Conservation (phyloP, 2,329 filamentous ascomycete genomes). For the Truncatella angustata region DNA sequence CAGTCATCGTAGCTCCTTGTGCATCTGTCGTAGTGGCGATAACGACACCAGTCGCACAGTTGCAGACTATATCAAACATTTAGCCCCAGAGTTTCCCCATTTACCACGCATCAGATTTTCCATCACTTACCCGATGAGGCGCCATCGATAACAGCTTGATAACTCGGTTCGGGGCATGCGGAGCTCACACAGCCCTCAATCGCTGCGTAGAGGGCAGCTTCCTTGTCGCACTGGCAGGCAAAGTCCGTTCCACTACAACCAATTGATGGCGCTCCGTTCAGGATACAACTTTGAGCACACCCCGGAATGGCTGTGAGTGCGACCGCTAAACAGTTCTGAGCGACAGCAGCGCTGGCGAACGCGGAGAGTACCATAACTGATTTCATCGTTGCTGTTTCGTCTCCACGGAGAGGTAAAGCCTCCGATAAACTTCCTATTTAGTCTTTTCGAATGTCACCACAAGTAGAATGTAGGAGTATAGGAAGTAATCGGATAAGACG, state of each 20-base stretch:
- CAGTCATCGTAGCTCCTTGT: not conserved
- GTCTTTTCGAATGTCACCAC: no score
- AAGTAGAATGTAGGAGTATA: no score
- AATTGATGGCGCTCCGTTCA: conserved; percentile 25
- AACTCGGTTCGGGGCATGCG: conserved; percentile 21
- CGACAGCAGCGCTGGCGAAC: not conserved
- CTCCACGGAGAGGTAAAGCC: not conserved
- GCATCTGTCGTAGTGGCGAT: not conserved
- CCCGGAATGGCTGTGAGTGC: conserved; percentile 20
- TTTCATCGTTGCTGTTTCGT: not conserved
- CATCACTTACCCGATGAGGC: conserved; percentile 22
- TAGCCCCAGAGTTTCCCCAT: not conserved
- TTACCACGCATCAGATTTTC: not conserved
- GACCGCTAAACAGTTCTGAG: conserved; percentile 11
- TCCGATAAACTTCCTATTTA: not conserved
- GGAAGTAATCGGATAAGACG: no score
- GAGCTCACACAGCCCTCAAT: conserved; percentile 29
- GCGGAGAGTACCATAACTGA: not conserved
- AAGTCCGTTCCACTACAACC: conserved; percentile 30
- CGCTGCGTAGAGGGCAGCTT: conserved; percentile 27
- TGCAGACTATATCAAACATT: not conserved
- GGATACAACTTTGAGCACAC: conserved; percentile 31
- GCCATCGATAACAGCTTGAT: conserved; percentile 30
- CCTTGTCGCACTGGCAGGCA: conserved; percentile 28
- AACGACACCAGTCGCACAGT: not conserved